A percentile compares a stretch with the other conserved stretches of the same genome.
These are phyloP conservation scores for Austropuccinia psidii DNA, from an alignment of 1,284 basidiomycete genomes.

Conservation along the genomic window DNA sequence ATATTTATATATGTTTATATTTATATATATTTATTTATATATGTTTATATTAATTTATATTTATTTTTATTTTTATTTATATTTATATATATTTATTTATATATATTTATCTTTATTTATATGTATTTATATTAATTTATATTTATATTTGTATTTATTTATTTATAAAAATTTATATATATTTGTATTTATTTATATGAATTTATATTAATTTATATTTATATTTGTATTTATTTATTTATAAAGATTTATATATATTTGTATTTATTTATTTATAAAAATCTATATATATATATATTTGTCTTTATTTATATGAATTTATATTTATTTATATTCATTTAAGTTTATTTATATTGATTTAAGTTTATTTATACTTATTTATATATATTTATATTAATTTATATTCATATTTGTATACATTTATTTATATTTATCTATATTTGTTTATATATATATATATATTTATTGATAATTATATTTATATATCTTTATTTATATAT, in stretches of 20 bases:
- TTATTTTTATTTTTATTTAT: not conserved
- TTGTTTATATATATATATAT: no score
- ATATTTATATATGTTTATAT: not conserved
- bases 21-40: not conserved
- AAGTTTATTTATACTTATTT: not conserved
- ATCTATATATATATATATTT: not conserved
- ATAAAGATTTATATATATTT: not conserved
- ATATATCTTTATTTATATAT: not conserved
- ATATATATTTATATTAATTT: not conserved
- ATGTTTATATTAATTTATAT: not conserved
- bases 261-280: not conserved
- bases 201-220: not conserved
- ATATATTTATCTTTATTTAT: not conserved
- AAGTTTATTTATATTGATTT: not conserved
- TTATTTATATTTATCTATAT: not conserved
- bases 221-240: not conserved
- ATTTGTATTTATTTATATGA: not conserved
- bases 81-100: not conserved
- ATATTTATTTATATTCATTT: not conserved
- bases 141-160: not conserved
- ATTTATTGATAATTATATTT: no score
- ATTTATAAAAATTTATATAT: not conserved
- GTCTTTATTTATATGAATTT: not conserved
- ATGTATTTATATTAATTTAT: not conserved
- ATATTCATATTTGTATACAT: not conserved